Conservation (phyloP, 148 eudicot genomes). For the Chenopodium formosanum region DNA sequence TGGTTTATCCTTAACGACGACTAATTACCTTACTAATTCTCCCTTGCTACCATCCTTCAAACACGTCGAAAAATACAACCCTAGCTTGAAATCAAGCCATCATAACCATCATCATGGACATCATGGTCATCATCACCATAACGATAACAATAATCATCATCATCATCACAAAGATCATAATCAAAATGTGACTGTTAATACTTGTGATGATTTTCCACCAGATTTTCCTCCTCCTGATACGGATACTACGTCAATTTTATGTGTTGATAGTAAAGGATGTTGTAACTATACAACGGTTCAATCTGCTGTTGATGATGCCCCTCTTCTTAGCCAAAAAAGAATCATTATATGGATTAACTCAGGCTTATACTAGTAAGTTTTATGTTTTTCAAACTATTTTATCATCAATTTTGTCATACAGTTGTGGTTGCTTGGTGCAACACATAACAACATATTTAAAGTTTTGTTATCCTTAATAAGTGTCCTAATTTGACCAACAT, state of each 20-base stretch:
- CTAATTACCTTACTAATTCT: conserved; percentile 30
- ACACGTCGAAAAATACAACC: not conserved
- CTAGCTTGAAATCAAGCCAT: conserved; percentile 1
- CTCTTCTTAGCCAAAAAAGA: conserved; percentile 52
- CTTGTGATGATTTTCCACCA: conserved; percentile 74
- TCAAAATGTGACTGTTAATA: conserved; percentile 4
- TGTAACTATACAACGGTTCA: conserved; percentile 85
- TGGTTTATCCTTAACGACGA: conserved; percentile 42
- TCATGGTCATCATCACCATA: conserved; percentile 32
- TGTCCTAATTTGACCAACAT: too few relatives aligned
- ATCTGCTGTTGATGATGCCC: conserved; percentile 73
- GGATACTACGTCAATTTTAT: conserved; percentile 49
- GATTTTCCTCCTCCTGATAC: conserved; percentile 72
- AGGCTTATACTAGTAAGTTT: conserved; percentile 74
- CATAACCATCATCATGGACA: conserved; percentile 33
- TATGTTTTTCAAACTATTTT: too few relatives aligned
- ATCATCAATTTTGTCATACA: too few relatives aligned
- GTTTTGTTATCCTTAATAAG: too few relatives aligned
- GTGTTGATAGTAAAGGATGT: conserved; percentile 90
- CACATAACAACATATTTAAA: too few relatives aligned
- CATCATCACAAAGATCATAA: conserved; percentile 4
- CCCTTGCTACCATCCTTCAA: conserved; percentile 23
- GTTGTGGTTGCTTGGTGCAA: too few relatives aligned
- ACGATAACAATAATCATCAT: conserved; percentile 22
- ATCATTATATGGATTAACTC: conserved; percentile 72